These are phyloP conservation scores for Tausonia pullulans DNA, from an alignment of 1,284 basidiomycete species.

Conservation along the genomic window DNA sequence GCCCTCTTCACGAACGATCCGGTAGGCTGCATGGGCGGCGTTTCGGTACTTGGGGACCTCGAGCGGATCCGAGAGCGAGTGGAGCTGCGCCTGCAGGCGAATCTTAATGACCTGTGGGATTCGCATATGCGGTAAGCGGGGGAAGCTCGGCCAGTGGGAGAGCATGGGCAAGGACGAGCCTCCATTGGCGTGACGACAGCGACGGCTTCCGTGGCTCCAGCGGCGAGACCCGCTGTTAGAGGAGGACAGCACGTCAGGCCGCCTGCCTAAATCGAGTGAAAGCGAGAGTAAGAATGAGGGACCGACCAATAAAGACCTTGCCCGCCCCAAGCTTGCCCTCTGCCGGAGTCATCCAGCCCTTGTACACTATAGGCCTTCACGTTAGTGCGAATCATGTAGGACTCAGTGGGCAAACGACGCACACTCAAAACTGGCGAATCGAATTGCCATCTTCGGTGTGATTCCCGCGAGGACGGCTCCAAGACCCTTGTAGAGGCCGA, in stretches of 20 bases:
- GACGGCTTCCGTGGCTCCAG: constrained; percentile 89
- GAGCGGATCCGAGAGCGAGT: constrained; percentile 91
- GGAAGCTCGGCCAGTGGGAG: too few species aligned
- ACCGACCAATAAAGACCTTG: constrained; percentile 50
- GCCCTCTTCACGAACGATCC: constrained; percentile 90
- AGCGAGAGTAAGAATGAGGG: neutral
- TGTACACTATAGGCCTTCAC: constrained; percentile 48
- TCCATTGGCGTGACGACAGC: constrained; percentile 97
- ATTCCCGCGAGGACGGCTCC: constrained; percentile 96
- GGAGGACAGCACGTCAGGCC: neutral
- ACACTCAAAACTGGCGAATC: constrained; percentile 92
- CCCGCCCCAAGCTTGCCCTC: constrained; percentile 67
- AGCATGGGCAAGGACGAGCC: too few species aligned
- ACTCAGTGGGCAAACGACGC: constrained; percentile 16
- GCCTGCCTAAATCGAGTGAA: neutral
- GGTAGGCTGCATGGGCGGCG: constrained; percentile 91
- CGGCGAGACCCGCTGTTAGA: constrained; percentile 69
- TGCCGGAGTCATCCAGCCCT: constrained; percentile 58
- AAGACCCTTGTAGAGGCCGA: constrained; percentile 96
- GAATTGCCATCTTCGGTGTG: constrained; percentile 99
- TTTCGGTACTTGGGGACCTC: constrained; percentile 92
- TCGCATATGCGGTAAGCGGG: too few species aligned
- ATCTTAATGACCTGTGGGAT: constrained; percentile 74
- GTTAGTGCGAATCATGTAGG: too few species aligned
- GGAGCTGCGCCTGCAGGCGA: constrained; percentile 92